Percentiles rank a stretch among this genome's conserved stretches.
Evolutionary conservation across 257 asterid genomes (phyloP).

Genomic region (Ligustrum vulgare): DNA sequence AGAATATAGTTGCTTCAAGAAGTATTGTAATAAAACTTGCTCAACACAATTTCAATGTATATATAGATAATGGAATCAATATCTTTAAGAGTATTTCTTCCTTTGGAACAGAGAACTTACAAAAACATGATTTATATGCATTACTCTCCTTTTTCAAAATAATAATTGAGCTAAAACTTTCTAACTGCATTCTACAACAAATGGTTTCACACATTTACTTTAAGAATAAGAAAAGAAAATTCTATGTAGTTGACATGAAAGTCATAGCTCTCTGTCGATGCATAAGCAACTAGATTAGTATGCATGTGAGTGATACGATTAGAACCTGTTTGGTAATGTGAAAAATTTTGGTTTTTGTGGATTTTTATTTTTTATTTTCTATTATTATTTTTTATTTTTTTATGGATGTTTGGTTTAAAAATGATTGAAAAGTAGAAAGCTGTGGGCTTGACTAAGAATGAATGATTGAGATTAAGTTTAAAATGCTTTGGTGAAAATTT

Average conservation of each 20-base stretch:
- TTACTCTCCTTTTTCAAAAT: constrained; percentile 10
- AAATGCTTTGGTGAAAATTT: too few relatives aligned
- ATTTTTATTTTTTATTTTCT: too few relatives aligned
- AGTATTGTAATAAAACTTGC: constrained; percentile 3
- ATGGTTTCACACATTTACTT: neutral
- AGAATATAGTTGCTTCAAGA: neutral
- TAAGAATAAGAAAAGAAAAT: constrained; percentile 1
- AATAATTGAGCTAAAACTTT: neutral
- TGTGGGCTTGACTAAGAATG: too few relatives aligned
- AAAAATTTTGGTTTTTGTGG: too few relatives aligned
- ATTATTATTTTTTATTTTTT: too few relatives aligned
- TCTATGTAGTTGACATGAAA: constrained; percentile 1
- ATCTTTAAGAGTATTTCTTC: neutral
- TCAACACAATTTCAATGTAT: neutral
- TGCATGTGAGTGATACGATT: neutral
- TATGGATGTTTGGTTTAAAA: too few relatives aligned
- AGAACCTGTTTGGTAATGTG: too few relatives aligned
- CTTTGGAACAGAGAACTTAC: neutral
- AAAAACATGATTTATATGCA: neutral
- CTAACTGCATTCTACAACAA: neutral
- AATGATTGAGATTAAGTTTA: too few relatives aligned
- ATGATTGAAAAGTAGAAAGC: too few relatives aligned
- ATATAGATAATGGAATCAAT: neutral
- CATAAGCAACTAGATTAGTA: constrained; percentile 5
- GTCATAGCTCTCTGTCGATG: neutral